Percentiles rank a stretch among this genome's conserved stretches.
These are phyloP conservation scores for Eucalyptus tenuipes DNA, from an alignment of 345 rosid genomes.

Conservation along the genomic window DNA sequence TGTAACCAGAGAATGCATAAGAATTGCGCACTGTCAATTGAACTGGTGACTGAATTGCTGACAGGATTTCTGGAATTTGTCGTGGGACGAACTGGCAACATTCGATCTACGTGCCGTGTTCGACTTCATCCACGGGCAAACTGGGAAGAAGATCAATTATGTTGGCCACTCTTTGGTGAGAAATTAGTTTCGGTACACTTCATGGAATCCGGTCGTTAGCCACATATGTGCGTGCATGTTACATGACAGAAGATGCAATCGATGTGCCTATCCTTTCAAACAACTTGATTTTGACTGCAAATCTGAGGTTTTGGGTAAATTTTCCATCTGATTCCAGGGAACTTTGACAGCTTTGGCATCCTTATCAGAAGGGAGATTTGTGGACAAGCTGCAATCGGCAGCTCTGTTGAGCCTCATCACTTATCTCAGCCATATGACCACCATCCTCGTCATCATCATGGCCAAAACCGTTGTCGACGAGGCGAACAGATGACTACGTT, in stretches of 20 bases:
- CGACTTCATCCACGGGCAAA: constrained; percentile 33
- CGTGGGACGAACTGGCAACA: constrained; percentile 78
- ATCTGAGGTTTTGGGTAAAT: not conserved
- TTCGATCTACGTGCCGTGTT: constrained; percentile 65
- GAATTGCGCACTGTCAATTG: not conserved
- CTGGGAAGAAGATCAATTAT: constrained; percentile 66
- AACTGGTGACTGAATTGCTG: not conserved
- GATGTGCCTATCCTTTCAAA: not conserved
- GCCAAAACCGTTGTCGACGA: constrained; percentile 67
- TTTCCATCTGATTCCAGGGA: constrained; percentile 28
- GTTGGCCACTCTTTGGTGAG: constrained; percentile 85
- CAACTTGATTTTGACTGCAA: not conserved
- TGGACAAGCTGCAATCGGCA: constrained; percentile 54
- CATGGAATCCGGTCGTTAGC: not conserved
- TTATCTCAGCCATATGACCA: constrained; percentile 79
- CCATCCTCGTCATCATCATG: constrained; percentile 45
- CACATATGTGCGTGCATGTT: not conserved
- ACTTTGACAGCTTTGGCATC: constrained; percentile 66
- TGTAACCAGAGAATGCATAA: not conserved
- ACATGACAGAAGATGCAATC: not conserved
- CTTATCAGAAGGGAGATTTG: constrained; percentile 55
- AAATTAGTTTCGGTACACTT: not conserved
- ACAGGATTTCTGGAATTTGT: constrained; percentile 84
- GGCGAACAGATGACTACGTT: constrained; percentile 11
- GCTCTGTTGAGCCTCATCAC: constrained; percentile 78